Conservation (phyloP, 768 basidiomycete genomes). For the Hygrophoropsis aurantiaca region DNA sequence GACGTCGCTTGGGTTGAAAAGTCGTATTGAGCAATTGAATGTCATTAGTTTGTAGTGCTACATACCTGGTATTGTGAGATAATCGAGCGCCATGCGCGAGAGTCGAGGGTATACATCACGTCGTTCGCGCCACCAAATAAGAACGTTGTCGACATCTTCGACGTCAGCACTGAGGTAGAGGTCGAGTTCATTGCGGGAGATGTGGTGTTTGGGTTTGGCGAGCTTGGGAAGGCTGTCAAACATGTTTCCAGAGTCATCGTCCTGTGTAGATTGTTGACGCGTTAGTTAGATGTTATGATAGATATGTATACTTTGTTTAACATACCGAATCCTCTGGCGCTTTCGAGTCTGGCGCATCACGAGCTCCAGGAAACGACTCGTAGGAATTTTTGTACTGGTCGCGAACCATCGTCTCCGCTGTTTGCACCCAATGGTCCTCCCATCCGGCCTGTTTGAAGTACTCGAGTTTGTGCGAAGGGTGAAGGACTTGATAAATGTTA, state of each 20-base stretch:
- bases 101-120: constrained; percentile 23
- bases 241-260: not conserved
- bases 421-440: constrained; percentile 27
- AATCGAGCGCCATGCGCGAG: constrained; percentile 33
- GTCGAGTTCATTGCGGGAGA: constrained; percentile 11
- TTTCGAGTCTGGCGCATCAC: no score
- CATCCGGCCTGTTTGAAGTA: constrained; percentile 34
- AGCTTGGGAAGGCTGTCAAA: not conserved
- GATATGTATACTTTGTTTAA: not conserved
- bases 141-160: constrained; percentile 19
- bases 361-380: no score
- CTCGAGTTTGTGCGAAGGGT: constrained; percentile 32
- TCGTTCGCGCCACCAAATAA: constrained; percentile 32
- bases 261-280: no score
- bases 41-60: constrained; percentile 19
- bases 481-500: constrained; percentile 24
- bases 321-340: not conserved
- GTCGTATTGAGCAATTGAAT: constrained; percentile 12
- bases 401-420: constrained; percentile 17
- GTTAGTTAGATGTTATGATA: no score
- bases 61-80: constrained; percentile 29
- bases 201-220: not conserved
- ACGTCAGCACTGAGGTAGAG: constrained; percentile 30
- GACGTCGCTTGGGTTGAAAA: constrained; percentile 8
- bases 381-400: constrained; percentile 14